Percentiles rank a stretch among this genome's conserved stretches.
Conservation (phyloP, 2,329 filamentous ascomycete genomes). For the Microdochium paspali region DNA sequence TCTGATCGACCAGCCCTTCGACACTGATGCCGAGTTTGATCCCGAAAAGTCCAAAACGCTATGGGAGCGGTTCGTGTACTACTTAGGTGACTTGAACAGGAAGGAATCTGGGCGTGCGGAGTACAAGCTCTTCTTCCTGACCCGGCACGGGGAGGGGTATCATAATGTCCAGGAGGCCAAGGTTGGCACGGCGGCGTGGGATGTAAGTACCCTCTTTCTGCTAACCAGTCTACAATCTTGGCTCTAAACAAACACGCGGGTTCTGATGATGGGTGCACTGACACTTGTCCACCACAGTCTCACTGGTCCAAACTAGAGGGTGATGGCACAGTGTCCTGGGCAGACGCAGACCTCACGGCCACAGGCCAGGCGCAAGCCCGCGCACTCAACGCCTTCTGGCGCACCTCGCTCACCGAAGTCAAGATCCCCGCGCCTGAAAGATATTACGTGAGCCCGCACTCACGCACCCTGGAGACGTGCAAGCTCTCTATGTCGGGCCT, state of each 20-base stretch:
- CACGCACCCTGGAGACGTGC: constrained; percentile 49
- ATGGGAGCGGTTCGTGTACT: not conserved
- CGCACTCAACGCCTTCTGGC: constrained; percentile 42
- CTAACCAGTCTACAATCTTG: not conserved
- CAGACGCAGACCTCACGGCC: constrained; percentile 38
- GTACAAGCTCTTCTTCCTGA: constrained; percentile 26
- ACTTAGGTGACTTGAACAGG: not conserved
- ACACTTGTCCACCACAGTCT: not conserved
- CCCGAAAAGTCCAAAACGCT: not conserved
- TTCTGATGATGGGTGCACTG: not conserved
- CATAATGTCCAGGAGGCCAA: constrained; percentile 40
- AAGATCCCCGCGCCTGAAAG: constrained; percentile 41
- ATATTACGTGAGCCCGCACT: constrained; percentile 49
- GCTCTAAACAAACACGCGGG: not conserved
- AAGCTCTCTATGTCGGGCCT: constrained; percentile 38
- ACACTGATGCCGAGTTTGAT: not conserved
- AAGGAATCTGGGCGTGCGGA: not conserved
- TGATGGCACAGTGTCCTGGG: constrained; percentile 25
- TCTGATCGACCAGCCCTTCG: not conserved
- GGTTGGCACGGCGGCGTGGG: constrained; percentile 48
- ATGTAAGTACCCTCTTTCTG: constrained; percentile 22
- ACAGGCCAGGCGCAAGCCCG: constrained; percentile 43
- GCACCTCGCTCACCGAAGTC: constrained; percentile 26
- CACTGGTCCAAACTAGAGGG: constrained; percentile 28
- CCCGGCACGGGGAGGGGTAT: constrained; percentile 46